Evolutionary conservation across 257 asterid species (phyloP).

Genomic region (Nicotiana attenuata): DNA sequence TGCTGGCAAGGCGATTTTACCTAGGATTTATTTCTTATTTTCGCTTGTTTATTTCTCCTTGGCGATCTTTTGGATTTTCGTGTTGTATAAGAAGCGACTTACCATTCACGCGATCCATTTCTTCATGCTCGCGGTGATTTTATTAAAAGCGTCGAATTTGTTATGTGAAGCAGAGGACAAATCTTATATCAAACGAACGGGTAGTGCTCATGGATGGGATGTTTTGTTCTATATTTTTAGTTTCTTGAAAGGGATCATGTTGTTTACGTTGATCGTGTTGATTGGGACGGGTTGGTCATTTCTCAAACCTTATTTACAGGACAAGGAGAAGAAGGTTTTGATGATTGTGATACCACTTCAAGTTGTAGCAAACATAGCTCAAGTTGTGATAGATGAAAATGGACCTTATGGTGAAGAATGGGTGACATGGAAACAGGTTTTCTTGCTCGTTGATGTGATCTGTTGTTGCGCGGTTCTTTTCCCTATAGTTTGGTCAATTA

Average conservation of each 20-base stretch:
- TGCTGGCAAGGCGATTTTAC: conserved; percentile 62
- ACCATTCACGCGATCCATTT: conserved; percentile 58
- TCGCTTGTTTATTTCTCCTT: conserved; percentile 45
- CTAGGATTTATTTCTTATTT: conserved; percentile 61
- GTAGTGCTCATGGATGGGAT: conserved; percentile 85
- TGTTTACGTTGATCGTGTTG: conserved; percentile 69
- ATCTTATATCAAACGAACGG: conserved; percentile 57
- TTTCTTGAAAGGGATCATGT: conserved; percentile 58
- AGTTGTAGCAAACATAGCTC: conserved; percentile 77
- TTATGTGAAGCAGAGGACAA: conserved; percentile 84
- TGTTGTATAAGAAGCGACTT: conserved; percentile 52
- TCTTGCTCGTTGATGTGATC: conserved; percentile 72
- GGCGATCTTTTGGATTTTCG: conserved; percentile 46
- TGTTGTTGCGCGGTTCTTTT: conserved; percentile 81
- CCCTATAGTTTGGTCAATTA: conserved; percentile 91
- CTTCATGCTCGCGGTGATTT: conserved; percentile 70
- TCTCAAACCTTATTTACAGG: conserved; percentile 76
- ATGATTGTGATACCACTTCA: conserved; percentile 82
- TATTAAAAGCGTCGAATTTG: conserved; percentile 57
- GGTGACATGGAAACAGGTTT: conserved; percentile 76
- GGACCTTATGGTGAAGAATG: conserved; percentile 71
- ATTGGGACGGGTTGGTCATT: conserved; percentile 93
- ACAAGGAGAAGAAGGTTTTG: conserved; percentile 82
- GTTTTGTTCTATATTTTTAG: conserved; percentile 67
- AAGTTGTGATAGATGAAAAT: conserved; percentile 74